Conservation (phyloP, 345 rosid genomes). For the Cochlearia excelsa region DNA sequence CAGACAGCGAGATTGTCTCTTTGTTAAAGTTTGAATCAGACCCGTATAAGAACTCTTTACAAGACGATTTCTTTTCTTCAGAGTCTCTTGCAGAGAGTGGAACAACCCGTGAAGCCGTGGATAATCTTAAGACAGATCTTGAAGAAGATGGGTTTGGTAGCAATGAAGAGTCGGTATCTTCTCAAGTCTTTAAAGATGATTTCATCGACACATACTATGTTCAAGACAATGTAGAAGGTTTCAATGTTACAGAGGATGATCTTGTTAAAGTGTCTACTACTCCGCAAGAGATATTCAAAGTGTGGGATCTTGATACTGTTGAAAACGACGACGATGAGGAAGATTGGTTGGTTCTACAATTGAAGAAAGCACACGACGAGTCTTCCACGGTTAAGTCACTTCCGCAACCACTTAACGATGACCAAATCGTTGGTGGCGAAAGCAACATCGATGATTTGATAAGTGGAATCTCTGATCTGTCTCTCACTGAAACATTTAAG, state of each 20-base stretch:
- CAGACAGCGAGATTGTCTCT: constrained; percentile 23
- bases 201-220: constrained; percentile 27
- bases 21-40: constrained; percentile 29
- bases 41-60: constrained; percentile 30
- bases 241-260: constrained; percentile 18
- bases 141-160: constrained; percentile 11
- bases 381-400: constrained; percentile 18
- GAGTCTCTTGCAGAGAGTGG: constrained; percentile 32
- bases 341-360: constrained; percentile 48
- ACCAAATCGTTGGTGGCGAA: constrained; percentile 31
- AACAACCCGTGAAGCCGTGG: constrained; percentile 23
- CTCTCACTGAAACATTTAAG: constrained; percentile 37
- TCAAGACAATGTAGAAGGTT: constrained; percentile 10
- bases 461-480: constrained; percentile 52
- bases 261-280: not conserved
- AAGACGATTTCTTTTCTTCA: constrained; percentile 34
- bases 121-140: constrained; percentile 11
- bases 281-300: constrained; percentile 50
- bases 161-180: constrained; percentile 2
- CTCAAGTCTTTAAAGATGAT: constrained; percentile 34
- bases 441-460: constrained; percentile 45
- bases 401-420: constrained; percentile 30
- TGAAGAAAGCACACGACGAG: constrained; percentile 47
- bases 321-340: constrained; percentile 53
- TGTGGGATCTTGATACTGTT: constrained; percentile 64